phyloP scores from a whole-genome alignment of 495 filamentous ascomycete species.

The Hypoxylon subgilvum region DNA sequence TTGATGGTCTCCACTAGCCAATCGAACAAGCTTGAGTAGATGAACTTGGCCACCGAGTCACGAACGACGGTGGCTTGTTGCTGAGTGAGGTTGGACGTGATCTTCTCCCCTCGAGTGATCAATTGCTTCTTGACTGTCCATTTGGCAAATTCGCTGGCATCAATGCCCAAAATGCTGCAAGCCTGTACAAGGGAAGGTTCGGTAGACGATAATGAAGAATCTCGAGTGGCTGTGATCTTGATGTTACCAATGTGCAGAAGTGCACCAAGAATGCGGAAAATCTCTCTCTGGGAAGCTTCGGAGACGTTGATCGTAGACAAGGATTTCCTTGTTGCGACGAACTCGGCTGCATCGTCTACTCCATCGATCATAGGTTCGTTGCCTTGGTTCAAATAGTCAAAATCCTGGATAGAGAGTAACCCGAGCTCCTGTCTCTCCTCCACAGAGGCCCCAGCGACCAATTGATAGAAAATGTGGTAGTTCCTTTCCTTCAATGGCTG shows the following conservation, averaged over 20 bases:
- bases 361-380: conserved; percentile 89
- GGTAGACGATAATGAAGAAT: conserved; percentile 77
- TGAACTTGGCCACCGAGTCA: conserved; percentile 97
- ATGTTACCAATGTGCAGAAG: conserved; percentile 96
- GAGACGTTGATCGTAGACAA: conserved; percentile 87
- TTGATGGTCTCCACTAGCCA: conserved; percentile 99
- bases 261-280: conserved; percentile 90
- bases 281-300: conserved; percentile 73
- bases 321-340: conserved; percentile 83
- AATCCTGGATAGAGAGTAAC: conserved; percentile 82
- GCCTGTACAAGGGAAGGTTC: conserved; percentile 85
- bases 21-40: conserved; percentile 98
- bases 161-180: conserved; percentile 85
- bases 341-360: conserved; percentile 94
- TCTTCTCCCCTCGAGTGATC: conserved; percentile 95
- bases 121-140: conserved; percentile 99
- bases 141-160: conserved; percentile 86
- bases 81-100: conserved; percentile 92
- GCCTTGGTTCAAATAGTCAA: conserved; percentile 95
- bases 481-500: conserved; percentile 97
- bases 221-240: conserved; percentile 88
- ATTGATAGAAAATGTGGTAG: conserved; percentile 99
- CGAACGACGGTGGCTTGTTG: conserved; percentile 93
- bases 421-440: conserved; percentile 77
- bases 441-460: conserved; percentile 89